These are phyloP conservation scores for Gaertneriomyces semiglobifer DNA, from an alignment of 192 early-diverging fungal species.

Conservation along the genomic window DNA sequence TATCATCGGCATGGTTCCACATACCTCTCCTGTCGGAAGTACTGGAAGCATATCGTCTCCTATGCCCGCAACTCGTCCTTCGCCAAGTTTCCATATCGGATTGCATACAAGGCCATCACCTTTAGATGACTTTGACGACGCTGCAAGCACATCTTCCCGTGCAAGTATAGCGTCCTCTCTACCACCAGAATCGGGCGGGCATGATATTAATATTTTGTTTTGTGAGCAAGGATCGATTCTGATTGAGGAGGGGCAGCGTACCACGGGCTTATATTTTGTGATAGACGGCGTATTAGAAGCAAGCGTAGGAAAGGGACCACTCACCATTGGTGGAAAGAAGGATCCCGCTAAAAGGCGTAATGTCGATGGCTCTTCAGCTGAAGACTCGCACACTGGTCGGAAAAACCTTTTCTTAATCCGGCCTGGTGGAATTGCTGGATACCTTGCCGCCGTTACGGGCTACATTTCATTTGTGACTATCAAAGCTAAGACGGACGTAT, in stretches of 20 bases:
- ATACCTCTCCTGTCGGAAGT: neutral
- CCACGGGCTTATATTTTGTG: slow-evolving; percentile 84
- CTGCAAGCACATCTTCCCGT: slow-evolving; percentile 20
- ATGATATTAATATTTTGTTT: slow-evolving; percentile 46
- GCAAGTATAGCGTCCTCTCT: slow-evolving; percentile 16
- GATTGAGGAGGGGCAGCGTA: slow-evolving; percentile 79
- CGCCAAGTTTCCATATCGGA: neutral
- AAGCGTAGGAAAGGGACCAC: slow-evolving; percentile 37
- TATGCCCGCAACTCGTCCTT: neutral
- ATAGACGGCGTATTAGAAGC: slow-evolving; percentile 86
- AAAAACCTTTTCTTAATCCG: slow-evolving; percentile 68
- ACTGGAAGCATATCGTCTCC: neutral
- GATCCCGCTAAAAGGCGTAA: neutral
- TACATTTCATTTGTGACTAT: slow-evolving; percentile 87
- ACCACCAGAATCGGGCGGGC: slow-evolving; percentile 12
- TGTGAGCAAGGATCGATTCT: slow-evolving; percentile 70
- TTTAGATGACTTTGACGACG: slow-evolving; percentile 38
- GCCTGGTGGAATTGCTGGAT: slow-evolving; percentile 88
- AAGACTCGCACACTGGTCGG: slow-evolving; percentile 4
- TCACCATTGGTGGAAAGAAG: slow-evolving; percentile 25
- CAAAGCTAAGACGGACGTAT: slow-evolving; percentile 68
- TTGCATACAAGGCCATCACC: neutral
- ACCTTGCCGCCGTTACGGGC: slow-evolving; percentile 84
- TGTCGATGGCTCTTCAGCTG: slow-evolving; percentile 3
- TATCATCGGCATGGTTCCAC: slow-evolving; percentile 51